A percentile compares a stretch with the other conserved stretches of the same genome.
Evolutionary conservation across 2,329 filamentous ascomycete species (phyloP).

Genomic region (Fusarium floridanum): DNA sequence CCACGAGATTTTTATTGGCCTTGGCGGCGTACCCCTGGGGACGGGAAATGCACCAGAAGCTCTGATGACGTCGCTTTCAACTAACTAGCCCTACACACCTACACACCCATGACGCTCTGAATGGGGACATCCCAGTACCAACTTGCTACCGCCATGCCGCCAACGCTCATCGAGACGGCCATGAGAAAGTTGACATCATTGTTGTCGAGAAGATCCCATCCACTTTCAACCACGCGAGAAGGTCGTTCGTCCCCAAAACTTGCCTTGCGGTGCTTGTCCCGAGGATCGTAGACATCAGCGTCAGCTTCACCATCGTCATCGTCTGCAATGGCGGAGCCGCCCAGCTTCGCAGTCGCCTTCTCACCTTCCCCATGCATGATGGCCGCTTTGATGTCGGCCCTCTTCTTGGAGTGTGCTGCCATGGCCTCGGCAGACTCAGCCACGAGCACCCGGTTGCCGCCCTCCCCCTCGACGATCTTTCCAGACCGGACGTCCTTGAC

Average conservation of each 20-base stretch:
- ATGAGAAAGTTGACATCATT: constrained; percentile 96
- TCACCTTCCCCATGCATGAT: constrained; percentile 60
- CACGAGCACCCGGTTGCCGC: constrained; percentile 72
- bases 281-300: constrained; percentile 61
- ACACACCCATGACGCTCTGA: constrained; percentile 55
- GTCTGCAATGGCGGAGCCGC: constrained; percentile 49
- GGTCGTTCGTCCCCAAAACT: constrained; percentile 69
- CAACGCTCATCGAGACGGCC: constrained; percentile 84
- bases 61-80: constrained; percentile 42
- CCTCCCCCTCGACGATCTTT: constrained; percentile 89
- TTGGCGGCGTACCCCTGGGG: constrained; percentile 25
- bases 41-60: constrained; percentile 19
- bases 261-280: constrained; percentile 62
- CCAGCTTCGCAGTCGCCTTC: constrained; percentile 55
- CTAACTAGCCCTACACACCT: constrained; percentile 13
- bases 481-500: constrained; percentile 87
- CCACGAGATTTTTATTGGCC: constrained; percentile 34
- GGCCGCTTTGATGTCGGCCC: constrained; percentile 56
- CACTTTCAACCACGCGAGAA: constrained; percentile 75
- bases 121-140: constrained; percentile 72
- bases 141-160: constrained; percentile 76
- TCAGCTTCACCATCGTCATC: constrained; percentile 54
- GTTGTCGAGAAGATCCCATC: constrained; percentile 85
- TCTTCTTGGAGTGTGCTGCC: constrained; percentile 47
- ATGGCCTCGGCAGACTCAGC: constrained; percentile 49